Evolutionary conservation across 768 basidiomycete genomes (phyloP).

Genomic region (Baorangia bicolor): DNA sequence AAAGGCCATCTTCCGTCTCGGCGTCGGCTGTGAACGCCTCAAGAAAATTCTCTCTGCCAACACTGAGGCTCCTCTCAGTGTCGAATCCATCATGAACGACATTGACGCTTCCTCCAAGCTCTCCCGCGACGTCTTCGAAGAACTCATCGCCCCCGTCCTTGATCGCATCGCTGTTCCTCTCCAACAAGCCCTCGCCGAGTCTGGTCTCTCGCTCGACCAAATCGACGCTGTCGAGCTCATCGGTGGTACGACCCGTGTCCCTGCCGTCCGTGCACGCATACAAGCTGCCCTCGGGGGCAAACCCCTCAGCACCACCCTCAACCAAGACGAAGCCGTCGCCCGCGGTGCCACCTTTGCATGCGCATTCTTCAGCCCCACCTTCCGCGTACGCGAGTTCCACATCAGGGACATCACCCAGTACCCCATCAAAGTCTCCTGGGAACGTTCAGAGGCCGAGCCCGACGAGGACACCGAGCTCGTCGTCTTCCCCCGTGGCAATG

Average conservation of each 20-base stretch:
- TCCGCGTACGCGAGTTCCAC: constrained; percentile 95
- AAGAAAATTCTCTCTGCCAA: constrained; percentile 98
- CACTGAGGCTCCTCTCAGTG: constrained; percentile 80
- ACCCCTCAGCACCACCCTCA: constrained; percentile 86
- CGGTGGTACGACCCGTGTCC: constrained; percentile 91
- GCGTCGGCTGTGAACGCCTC: constrained; percentile 85
- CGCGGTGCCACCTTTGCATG: constrained; percentile 97
- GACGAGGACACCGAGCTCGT: constrained; percentile 90
- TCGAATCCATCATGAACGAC: constrained; percentile 97
- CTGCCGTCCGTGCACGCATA: constrained; percentile 87
- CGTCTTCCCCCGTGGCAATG: constrained; percentile 85
- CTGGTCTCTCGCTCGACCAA: constrained; percentile 78
- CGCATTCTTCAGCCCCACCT: constrained; percentile 95
- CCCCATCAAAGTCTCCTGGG: constrained; percentile 92
- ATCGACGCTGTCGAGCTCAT: constrained; percentile 91
- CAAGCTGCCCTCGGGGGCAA: constrained; percentile 81
- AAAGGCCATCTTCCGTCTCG: constrained; percentile 91
- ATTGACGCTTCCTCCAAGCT: constrained; percentile 88
- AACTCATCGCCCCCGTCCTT: constrained; percentile 71
- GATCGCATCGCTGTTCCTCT: constrained; percentile 76
- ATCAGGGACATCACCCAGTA: constrained; percentile 84
- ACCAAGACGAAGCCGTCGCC: constrained; percentile 96
- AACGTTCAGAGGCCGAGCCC: constrained; percentile 64
- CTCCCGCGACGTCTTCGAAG: constrained; percentile 78
- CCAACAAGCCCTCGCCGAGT: constrained; percentile 74